Percentiles rank a stretch among this genome's conserved stretches.
Conservation (phyloP, 225 moss, liverwort and hornwort genomes). For the Lunularia cruciata region DNA sequence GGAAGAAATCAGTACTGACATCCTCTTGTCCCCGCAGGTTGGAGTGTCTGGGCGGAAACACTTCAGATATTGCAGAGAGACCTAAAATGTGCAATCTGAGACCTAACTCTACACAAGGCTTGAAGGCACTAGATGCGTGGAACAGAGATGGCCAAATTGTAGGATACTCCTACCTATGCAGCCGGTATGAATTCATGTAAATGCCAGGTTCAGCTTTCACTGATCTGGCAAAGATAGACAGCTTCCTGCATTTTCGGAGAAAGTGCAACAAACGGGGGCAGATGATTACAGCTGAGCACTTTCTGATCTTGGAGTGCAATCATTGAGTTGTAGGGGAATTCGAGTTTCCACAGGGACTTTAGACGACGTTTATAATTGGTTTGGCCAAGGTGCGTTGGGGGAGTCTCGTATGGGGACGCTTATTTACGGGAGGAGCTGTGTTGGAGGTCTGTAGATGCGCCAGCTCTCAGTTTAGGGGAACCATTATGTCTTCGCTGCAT, state of each 20-base stretch:
- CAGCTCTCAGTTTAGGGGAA: background rate
- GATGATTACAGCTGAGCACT: slow-evolving; percentile 1
- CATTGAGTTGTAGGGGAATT: background rate
- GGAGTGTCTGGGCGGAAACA: background rate
- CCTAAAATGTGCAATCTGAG: slow-evolving; percentile 11
- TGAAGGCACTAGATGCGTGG: background rate
- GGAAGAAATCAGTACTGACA: slow-evolving; percentile 3
- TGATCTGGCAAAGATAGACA: background rate
- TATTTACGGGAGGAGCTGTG: background rate
- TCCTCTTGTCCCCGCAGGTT: slow-evolving; percentile 10
- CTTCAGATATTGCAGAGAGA: background rate
- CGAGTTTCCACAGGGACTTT: background rate
- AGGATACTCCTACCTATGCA: background rate
- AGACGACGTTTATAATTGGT: background rate
- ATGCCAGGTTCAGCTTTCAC: background rate
- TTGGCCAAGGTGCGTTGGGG: background rate
- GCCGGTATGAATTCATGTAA: background rate
- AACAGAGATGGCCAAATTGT: background rate
- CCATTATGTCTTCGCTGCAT: too few species aligned
- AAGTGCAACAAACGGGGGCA: background rate
- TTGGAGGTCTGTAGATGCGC: background rate
- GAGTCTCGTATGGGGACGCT: background rate
- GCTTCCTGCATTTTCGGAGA: slow-evolving; percentile 1
- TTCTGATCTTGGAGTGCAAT: background rate
- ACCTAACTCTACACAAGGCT: slow-evolving; percentile 3